Percentiles rank a stretch among this genome's conserved stretches.
Evolutionary conservation across 805 yeast species (phyloP).

Genomic region (Candida boleticola): DNA sequence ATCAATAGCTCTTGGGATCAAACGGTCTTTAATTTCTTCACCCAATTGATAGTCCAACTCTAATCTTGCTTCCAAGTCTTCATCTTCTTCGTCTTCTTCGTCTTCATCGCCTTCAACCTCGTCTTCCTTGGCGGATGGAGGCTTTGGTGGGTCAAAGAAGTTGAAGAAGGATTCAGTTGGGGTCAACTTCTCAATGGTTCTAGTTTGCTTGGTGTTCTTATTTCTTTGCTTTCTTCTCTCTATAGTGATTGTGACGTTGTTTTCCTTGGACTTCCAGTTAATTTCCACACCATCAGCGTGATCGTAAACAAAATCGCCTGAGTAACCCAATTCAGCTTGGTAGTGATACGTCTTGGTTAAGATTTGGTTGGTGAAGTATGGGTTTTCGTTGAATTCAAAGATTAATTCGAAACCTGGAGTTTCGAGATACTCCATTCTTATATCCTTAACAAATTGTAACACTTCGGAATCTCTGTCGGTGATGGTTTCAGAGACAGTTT

Average conservation of each 20-base stretch:
- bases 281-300: slow-evolving; percentile 91
- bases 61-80: slow-evolving; percentile 76
- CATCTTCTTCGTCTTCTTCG: slow-evolving; percentile 63
- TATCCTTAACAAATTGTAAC: slow-evolving; percentile 61
- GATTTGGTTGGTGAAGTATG: slow-evolving; percentile 68
- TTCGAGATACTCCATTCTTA: slow-evolving; percentile 75
- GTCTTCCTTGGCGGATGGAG: slow-evolving; percentile 47
- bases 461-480: slow-evolving; percentile 90
- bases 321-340: slow-evolving; percentile 89
- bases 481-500: slow-evolving; percentile 76
- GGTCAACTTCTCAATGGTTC: slow-evolving; percentile 90
- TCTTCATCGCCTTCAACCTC: slow-evolving; percentile 44
- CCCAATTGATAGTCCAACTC: slow-evolving; percentile 95
- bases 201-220: slow-evolving; percentile 91
- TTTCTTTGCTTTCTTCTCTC: slow-evolving; percentile 98
- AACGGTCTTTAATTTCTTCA: slow-evolving; percentile 92
- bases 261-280: slow-evolving; percentile 77
- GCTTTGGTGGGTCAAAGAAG: slow-evolving; percentile 91
- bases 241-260: slow-evolving; percentile 78
- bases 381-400: slow-evolving; percentile 76
- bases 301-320: slow-evolving; percentile 95
- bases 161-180: slow-evolving; percentile 95
- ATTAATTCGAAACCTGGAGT: slow-evolving; percentile 86
- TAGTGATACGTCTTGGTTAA: slow-evolving; percentile 88
- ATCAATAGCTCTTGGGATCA: slow-evolving; percentile 94